phyloP scores from a whole-genome alignment of 768 basidiomycete genomes.

The Sarcodon aspratus region DNA sequence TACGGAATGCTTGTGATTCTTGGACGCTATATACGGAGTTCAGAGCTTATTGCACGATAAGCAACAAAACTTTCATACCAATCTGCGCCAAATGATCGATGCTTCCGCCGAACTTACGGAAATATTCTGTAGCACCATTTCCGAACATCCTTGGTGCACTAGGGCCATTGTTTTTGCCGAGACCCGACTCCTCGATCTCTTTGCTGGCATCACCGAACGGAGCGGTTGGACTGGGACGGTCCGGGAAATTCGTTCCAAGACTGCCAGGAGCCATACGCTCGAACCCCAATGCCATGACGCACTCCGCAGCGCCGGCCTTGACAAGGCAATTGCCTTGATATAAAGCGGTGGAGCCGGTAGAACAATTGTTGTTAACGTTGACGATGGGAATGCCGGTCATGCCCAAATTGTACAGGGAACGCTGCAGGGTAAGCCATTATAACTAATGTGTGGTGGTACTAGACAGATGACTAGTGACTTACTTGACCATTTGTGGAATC shows the following conservation, averaged over 20 bases:
- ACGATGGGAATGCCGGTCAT: constrained; percentile 76
- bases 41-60: neutral
- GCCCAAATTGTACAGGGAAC: constrained; percentile 74
- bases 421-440: constrained; percentile 22
- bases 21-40: constrained; percentile 38
- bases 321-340: constrained; percentile 64
- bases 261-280: constrained; percentile 77
- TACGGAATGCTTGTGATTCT: constrained; percentile 74
- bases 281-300: constrained; percentile 76
- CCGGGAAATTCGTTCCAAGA: constrained; percentile 53
- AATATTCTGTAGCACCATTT: constrained; percentile 67
- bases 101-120: constrained; percentile 57
- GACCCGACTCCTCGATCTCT: constrained; percentile 34
- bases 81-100: constrained; percentile 67
- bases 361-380: constrained; percentile 85
- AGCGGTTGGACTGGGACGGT: constrained; percentile 33
- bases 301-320: constrained; percentile 58
- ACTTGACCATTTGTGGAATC: constrained; percentile 74
- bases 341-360: constrained; percentile 71
- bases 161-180: constrained; percentile 58
- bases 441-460: neutral
- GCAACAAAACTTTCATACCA: constrained; percentile 25
- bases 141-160: constrained; percentile 64
- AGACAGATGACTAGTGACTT: constrained; percentile 7
- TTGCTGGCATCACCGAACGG: constrained; percentile 30